Evolutionary conservation across 2,329 filamentous ascomycete genomes (phyloP).

Genomic region (Penicillium frequentans): DNA sequence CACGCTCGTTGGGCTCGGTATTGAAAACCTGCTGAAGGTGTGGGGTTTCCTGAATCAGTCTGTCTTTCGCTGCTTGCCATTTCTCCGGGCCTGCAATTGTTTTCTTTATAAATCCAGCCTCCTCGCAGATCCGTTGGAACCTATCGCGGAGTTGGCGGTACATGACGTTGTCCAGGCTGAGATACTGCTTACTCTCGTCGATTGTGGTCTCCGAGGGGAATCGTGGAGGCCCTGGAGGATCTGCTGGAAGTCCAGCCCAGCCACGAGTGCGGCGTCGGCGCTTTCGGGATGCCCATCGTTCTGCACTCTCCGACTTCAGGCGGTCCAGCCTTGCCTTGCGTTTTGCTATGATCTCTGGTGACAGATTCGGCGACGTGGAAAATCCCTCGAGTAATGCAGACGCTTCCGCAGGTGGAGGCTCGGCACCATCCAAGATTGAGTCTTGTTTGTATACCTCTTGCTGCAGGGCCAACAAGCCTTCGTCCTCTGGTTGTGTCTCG

Average conservation of each 20-base stretch:
- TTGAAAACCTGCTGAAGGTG: constrained; percentile 65
- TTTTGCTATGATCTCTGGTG: constrained; percentile 53
- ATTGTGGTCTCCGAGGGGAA: constrained; percentile 83
- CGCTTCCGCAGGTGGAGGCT: constrained; percentile 25
- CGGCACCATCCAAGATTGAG: constrained; percentile 28
- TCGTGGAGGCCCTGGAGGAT: constrained; percentile 67
- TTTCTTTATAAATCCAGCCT: constrained; percentile 70
- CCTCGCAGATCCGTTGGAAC: constrained; percentile 70
- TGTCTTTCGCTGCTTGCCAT: constrained; percentile 71
- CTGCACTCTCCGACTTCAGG: constrained; percentile 60
- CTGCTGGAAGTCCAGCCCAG: constrained; percentile 67
- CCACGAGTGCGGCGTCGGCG: constrained; percentile 66
- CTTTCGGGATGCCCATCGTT: constrained; percentile 64
- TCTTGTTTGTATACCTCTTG: constrained; percentile 40
- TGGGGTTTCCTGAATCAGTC: constrained; percentile 63
- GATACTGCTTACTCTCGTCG: constrained; percentile 71
- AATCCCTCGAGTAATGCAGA: constrained; percentile 14
- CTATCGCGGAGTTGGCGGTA: constrained; percentile 66
- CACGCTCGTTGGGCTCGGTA: constrained; percentile 57
- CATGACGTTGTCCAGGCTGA: constrained; percentile 62
- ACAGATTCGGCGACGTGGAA: constrained; percentile 34
- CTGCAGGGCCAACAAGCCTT: constrained; percentile 39
- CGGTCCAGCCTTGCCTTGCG: constrained; percentile 55
- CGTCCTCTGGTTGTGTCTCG: constrained; percentile 33
- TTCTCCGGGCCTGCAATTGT: constrained; percentile 69